These are phyloP conservation scores for Stygiomarasmius scandens DNA, from an alignment of 1,284 basidiomycete species.

Conservation along the genomic window DNA sequence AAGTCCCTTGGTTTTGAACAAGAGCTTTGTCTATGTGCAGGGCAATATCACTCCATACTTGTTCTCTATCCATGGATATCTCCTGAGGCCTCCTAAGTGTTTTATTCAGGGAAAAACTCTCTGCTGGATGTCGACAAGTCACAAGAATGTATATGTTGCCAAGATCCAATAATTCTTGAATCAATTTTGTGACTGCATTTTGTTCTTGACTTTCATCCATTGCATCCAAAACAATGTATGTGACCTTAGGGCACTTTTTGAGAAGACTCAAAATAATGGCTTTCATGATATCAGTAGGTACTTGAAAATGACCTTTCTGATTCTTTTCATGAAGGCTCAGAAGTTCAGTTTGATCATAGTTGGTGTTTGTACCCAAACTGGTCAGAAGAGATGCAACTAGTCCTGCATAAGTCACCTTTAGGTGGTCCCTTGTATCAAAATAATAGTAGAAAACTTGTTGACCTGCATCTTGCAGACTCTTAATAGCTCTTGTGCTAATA, in stretches of 20 bases:
- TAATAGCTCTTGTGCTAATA: neutral
- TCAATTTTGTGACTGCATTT: neutral
- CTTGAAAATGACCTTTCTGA: neutral
- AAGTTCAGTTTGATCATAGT: neutral
- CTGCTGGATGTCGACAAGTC: neutral
- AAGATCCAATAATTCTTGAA: neutral
- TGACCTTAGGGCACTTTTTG: neutral
- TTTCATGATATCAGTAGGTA: neutral
- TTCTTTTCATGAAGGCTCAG: neutral
- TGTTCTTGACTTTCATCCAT: neutral
- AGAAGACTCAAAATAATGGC: neutral
- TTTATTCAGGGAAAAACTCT: too few relatives aligned
- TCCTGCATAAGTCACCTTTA: neutral
- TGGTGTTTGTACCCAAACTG: neutral
- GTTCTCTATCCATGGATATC: neutral
- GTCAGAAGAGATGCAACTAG: neutral
- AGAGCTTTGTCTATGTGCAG: neutral
- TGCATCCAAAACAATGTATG: neutral
- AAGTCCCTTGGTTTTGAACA: neutral
- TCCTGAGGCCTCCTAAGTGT: neutral
- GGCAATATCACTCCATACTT: neutral
- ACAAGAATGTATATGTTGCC: neutral
- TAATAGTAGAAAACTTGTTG: neutral
- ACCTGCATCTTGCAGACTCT: neutral
- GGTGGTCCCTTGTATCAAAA: neutral